Conservation (phyloP, 2,329 filamentous ascomycete genomes). For the Nemania sp. region DNA sequence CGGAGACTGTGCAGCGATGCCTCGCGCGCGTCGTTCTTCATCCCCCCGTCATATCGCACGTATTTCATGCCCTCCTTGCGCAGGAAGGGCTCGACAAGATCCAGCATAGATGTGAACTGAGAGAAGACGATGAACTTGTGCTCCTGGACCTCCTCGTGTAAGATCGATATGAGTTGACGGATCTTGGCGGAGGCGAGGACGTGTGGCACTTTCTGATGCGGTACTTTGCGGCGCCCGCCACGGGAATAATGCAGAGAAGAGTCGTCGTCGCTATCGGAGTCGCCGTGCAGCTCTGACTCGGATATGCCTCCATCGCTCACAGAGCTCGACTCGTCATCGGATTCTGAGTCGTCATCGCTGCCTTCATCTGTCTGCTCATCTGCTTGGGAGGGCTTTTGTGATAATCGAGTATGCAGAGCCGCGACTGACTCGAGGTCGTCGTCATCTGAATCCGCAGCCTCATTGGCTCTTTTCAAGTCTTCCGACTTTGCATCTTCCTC, state of each 20-base stretch:
- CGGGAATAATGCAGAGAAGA: slow-evolving; percentile 40
- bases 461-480: slow-evolving; percentile 34
- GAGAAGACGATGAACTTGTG: slow-evolving; percentile 99
- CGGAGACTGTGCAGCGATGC: slow-evolving; percentile 79
- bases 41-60: slow-evolving; percentile 90
- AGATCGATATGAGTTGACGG: slow-evolving; percentile 77
- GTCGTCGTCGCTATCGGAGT: slow-evolving; percentile 47
- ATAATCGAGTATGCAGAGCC: slow-evolving; percentile 32
- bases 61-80: slow-evolving; percentile 73
- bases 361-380: slow-evolving; percentile 27
- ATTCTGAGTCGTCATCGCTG: slow-evolving; percentile 28
- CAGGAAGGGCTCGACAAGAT: slow-evolving; percentile 92
- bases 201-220: slow-evolving; percentile 50
- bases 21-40: slow-evolving; percentile 92
- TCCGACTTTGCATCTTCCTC: slow-evolving; percentile 44
- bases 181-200: slow-evolving; percentile 87
- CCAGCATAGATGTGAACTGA: slow-evolving; percentile 97
- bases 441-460: slow-evolving; percentile 39
- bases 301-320: slow-evolving; percentile 43
- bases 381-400: slow-evolving; percentile 16
- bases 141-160: slow-evolving; percentile 74
- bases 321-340: slow-evolving; percentile 35
- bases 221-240: slow-evolving; percentile 23
- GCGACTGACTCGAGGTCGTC: slow-evolving; percentile 38
- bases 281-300: slow-evolving; percentile 47